Conservation (phyloP, 1,284 basidiomycete species). For the Microbotryum violaceum region DNA sequence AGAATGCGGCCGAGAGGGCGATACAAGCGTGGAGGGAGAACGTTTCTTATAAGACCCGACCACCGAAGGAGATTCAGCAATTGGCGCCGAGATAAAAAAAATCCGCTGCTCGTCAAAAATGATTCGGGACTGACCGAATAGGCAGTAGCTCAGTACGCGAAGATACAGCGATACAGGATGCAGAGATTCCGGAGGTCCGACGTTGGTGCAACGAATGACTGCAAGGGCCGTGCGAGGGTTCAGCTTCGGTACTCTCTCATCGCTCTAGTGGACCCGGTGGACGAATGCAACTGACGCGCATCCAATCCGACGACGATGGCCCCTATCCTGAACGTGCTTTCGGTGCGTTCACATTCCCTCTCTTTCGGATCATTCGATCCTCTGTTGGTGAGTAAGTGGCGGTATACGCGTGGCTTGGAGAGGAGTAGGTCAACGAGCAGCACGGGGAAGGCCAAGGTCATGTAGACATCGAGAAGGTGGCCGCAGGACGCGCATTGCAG, state of each 20-base stretch:
- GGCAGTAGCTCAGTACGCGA: conserved; percentile 6
- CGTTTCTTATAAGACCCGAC: conserved; percentile 4
- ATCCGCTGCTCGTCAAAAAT: too few species aligned
- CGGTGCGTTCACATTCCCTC: not conserved
- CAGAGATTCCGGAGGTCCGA: not conserved
- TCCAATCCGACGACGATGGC: conserved; percentile 9
- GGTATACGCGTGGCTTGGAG: conserved; percentile 16
- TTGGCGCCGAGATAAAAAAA: not conserved
- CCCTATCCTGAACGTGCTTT: conserved; percentile 4
- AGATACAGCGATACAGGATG: conserved; percentile 4
- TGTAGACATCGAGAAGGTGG: conserved; percentile 9
- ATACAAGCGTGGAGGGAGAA: conserved; percentile 6
- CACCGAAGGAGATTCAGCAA: too few species aligned
- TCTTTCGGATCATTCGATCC: not conserved
- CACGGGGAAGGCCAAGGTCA: conserved; percentile 6
- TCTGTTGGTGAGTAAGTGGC: conserved; percentile 22
- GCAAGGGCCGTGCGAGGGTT: not conserved
- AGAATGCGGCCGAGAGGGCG: not conserved
- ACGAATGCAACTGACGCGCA: conserved; percentile 7
- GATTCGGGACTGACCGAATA: conserved; percentile 6
- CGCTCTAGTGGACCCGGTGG: not conserved
- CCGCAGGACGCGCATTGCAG: conserved; percentile 11
- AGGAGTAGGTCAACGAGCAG: conserved; percentile 25
- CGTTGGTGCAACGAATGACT: conserved; percentile 19
- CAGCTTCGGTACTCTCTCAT: not conserved